These are phyloP conservation scores for Paramecium biaurelia DNA, from an alignment of 73 alveolate species.

Conservation along the genomic window DNA sequence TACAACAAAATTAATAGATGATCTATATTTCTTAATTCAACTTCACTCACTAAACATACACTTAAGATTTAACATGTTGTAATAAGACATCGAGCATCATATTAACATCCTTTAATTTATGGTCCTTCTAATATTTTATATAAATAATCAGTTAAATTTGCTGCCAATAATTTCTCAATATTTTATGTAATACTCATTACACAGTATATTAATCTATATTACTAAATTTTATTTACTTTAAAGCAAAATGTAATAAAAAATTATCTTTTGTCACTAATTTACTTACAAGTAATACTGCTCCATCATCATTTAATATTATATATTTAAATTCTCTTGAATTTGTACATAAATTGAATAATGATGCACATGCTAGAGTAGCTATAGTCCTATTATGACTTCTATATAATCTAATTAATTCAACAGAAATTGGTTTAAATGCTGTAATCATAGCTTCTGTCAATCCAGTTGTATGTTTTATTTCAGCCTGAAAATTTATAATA, in stretches of 20 bases:
- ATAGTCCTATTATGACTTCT: background rate
- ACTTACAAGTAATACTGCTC: background rate
- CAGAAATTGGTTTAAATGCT: constrained; percentile 11
- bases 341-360: constrained; percentile 24
- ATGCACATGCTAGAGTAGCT: background rate
- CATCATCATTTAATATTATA: background rate
- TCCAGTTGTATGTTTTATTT: background rate
- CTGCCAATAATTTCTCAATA: background rate
- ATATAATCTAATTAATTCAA: background rate
- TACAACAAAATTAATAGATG: background rate
- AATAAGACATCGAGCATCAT: constrained; percentile 3
- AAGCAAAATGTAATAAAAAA: constrained; percentile 5
- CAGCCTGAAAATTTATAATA: constrained; percentile 6
- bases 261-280: background rate
- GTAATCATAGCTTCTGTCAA: background rate
- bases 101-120: background rate
- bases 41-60: constrained; percentile 9
- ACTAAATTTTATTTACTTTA: background rate
- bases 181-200: constrained; percentile 38
- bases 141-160: constrained; percentile 3
- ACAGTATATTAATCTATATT: background rate
- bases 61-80: background rate
- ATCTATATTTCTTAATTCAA: background rate
- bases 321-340: constrained; percentile 33
- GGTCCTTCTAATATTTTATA: constrained; percentile 16